Evolutionary conservation across 495 filamentous ascomycete species (phyloP).

Genomic region (Daldinia caldariorum): DNA sequence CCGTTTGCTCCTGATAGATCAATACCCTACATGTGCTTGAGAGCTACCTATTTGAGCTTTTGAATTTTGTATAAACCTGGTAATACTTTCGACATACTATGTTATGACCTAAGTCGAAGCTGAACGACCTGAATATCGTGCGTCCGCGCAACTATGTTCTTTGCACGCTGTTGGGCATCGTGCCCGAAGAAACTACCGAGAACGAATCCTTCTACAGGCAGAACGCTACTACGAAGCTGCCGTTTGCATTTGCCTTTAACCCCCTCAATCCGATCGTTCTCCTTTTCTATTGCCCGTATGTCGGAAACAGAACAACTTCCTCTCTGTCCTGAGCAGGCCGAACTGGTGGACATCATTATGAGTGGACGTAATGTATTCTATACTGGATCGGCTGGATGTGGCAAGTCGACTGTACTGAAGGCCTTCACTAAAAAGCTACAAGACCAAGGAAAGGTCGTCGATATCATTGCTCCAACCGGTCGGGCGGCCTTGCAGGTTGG

Average conservation of each 20-base stretch:
- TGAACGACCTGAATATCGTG: background rate
- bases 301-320: background rate
- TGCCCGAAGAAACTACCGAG: background rate
- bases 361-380: constrained; percentile 66
- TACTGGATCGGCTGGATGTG: constrained; percentile 68
- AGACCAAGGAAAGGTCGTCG: background rate
- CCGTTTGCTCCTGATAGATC: background rate
- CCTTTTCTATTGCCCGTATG: background rate
- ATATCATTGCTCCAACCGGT: constrained; percentile 58
- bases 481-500: constrained; percentile 62
- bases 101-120: background rate
- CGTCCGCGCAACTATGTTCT: background rate
- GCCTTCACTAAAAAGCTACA: background rate
- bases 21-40: background rate
- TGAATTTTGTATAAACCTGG: background rate
- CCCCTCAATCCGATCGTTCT: background rate
- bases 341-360: constrained; percentile 59
- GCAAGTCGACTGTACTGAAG: constrained; percentile 51
- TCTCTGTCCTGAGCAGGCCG: constrained; percentile 54
- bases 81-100: background rate
- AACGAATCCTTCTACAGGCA: background rate
- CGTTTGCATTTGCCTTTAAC: background rate
- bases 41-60: background rate
- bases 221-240: background rate
- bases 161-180: background rate